Evolutionary conservation across 2,329 filamentous ascomycete genomes (phyloP).

Genomic region (Phoma sp.): DNA sequence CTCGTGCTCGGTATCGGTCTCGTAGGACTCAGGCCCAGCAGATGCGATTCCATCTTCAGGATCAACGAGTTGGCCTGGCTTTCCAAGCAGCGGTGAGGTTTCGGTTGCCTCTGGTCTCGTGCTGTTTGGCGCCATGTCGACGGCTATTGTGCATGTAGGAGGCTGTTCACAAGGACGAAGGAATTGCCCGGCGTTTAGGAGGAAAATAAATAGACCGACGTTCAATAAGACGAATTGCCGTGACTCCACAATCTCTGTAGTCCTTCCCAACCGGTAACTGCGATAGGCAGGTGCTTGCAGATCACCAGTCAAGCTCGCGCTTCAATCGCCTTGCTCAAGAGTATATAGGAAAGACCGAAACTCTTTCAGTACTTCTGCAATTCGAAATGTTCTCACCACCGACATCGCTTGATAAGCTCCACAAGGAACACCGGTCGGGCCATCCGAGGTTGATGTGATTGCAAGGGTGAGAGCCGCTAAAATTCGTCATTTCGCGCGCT

Average conservation of each 20-base stretch:
- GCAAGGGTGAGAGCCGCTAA: constrained; percentile 4
- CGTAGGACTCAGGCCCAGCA: constrained; percentile 21
- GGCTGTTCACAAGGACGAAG: background rate
- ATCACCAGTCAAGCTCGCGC: too few species aligned
- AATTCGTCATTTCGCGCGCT: constrained; percentile 5
- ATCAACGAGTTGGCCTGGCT: constrained; percentile 27
- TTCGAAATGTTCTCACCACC: background rate
- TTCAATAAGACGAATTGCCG: too few species aligned
- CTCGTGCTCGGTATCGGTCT: constrained; percentile 13
- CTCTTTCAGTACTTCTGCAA: background rate
- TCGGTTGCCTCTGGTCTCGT: constrained; percentile 38
- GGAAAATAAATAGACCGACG: too few species aligned
- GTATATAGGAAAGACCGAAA: background rate
- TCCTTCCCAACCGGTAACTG: background rate
- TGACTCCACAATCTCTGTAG: constrained; percentile 3
- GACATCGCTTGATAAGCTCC: constrained; percentile 10
- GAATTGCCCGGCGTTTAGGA: background rate
- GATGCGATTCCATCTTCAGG: constrained; percentile 36
- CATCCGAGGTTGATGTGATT: constrained; percentile 7
- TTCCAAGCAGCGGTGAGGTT: constrained; percentile 56
- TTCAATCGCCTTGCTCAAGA: too few species aligned
- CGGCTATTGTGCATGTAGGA: background rate
- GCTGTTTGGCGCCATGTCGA: constrained; percentile 6
- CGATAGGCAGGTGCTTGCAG: constrained; percentile 10
- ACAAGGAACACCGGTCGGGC: background rate